These are phyloP conservation scores for Sicyos edulis DNA, from an alignment of 306 rosid species.

Conservation along the genomic window DNA sequence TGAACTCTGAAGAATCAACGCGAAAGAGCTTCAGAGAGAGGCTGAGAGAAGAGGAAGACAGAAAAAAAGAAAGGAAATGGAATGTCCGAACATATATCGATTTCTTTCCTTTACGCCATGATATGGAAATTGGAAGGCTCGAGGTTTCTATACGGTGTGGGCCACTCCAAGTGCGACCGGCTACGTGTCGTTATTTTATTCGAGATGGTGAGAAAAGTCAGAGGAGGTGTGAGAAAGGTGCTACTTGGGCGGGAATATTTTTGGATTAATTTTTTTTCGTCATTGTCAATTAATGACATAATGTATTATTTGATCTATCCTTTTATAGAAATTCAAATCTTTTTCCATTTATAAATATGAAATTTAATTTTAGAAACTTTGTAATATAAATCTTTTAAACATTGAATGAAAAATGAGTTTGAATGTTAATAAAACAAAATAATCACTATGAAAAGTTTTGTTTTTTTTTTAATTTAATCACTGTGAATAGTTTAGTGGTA, in stretches of 20 bases:
- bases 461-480: no score
- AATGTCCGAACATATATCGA: slow-evolving; percentile 11
- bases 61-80: not conserved
- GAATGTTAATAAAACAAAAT: no score
- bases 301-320: no score
- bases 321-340: no score
- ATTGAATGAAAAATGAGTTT: no score
- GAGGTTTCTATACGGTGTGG: not conserved
- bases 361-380: no score
- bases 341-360: no score
- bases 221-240: not conserved
- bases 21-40: slow-evolving; percentile 1
- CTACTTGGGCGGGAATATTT: not conserved
- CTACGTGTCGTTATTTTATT: not conserved
- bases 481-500: no score
- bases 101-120: slow-evolving; percentile 14
- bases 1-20: not conserved
- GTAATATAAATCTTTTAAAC: no score
- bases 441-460: no score
- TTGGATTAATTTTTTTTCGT: no score
- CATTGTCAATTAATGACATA: no score
- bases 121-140: slow-evolving; percentile 9
- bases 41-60: not conserved
- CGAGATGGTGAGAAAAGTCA: not conserved
- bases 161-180: not conserved